These are phyloP conservation scores for Lactarius pseudohatsudake DNA, from an alignment of 768 basidiomycete genomes.

Conservation along the genomic window DNA sequence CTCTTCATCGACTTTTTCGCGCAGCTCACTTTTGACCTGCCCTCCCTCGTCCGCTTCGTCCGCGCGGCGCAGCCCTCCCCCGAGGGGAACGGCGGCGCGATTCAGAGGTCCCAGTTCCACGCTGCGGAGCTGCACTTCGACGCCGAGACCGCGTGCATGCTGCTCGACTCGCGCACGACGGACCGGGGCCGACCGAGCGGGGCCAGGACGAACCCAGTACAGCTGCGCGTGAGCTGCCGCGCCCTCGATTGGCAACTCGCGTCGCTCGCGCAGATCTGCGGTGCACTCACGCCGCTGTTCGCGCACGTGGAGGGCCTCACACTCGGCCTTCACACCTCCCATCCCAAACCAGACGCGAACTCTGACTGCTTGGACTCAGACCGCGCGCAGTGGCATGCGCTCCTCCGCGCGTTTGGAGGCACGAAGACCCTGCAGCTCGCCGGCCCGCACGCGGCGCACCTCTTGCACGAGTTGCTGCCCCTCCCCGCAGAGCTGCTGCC, in stretches of 20 bases:
- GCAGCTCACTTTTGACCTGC: slow-evolving; percentile 10
- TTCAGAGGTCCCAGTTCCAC: neutral
- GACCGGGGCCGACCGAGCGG: no score
- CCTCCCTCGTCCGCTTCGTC: neutral
- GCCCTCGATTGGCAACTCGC: slow-evolving; percentile 1
- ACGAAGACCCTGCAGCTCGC: slow-evolving; percentile 6
- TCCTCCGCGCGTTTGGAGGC: neutral
- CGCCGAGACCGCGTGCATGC: neutral
- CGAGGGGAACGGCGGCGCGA: no score
- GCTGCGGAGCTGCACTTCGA: neutral
- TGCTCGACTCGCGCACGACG: slow-evolving; percentile 1
- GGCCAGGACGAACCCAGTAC: neutral
- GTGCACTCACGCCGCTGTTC: slow-evolving; percentile 5
- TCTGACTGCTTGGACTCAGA: neutral
- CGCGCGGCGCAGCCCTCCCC: neutral
- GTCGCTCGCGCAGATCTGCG: slow-evolving; percentile 5
- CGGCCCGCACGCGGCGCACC: neutral
- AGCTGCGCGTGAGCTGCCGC: slow-evolving; percentile 1
- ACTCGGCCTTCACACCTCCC: neutral
- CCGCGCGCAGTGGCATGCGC: neutral
- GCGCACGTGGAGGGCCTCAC: neutral
- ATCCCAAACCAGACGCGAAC: neutral
- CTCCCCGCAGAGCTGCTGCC: slow-evolving; percentile 5
- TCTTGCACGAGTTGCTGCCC: neutral
- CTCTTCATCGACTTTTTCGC: slow-evolving; percentile 12